Base-by-base conservation (phyloP, 495 filamentous ascomycete species). In the Immersiella caudata region DNA sequence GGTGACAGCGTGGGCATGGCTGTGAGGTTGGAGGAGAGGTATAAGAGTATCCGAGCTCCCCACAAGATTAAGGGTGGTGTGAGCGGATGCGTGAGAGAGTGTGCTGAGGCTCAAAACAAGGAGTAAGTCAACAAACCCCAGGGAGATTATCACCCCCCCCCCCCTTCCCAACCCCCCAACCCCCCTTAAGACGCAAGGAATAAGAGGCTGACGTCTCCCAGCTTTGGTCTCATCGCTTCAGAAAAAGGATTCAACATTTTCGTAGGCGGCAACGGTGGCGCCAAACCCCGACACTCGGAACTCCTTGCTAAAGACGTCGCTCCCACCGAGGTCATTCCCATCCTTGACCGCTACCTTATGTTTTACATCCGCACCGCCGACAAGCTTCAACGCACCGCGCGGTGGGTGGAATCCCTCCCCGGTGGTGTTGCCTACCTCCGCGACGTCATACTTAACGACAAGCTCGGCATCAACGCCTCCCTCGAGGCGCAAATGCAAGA, bases 1-100 rank as follows among this genome's bases (percentile, higher is more conserved):
- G 93, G 93, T 49, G 94, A 98, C 80, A 95, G 91, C 79, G 94
- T 98, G n/a, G 94, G 94, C 25, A 94, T 98, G 91, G 94, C 94
- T 0, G 90, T 97, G 24, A 85, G 93, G 1, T 80, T 98, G 0
- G 94, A 98, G 75, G 91, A 97, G 79, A 87, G 94, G 56, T 98
- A 98, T 79, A 98, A 98, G 84, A 93, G 90, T 74, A 89, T 98
- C 70, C 88, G 94, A 1, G 83, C 84, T 21, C 94, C 94, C 12
- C 94, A 98, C 73, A 98, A 98, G 82, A 87, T 98, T 78, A 98
- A 98, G 78, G 93, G 90, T 7, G 94, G 91, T 60, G 93, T 98
- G 3, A 93, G 89, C 62, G 94, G 94, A 27, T 98, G 94, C 72
- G 93, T 97, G 25, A 82, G 94, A 65, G 94, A 98, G 75, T 98